Evolutionary conservation across 805 yeast genomes (phyloP), one percentile per base, ranked within the genome.

Genomic region (Dipodascus geniculatus): DNA sequence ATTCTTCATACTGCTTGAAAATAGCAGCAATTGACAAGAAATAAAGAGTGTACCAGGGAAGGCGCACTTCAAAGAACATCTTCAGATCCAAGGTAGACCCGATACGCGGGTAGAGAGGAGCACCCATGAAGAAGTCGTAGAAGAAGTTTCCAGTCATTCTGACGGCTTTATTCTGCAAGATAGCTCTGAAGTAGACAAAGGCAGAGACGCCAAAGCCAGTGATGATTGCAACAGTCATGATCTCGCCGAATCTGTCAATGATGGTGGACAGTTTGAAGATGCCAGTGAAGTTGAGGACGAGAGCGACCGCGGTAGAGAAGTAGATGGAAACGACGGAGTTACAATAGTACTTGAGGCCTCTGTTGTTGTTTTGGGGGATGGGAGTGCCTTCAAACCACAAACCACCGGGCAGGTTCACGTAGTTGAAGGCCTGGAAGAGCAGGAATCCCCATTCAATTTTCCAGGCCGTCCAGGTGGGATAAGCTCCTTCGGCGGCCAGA

Each of bases 101-200:
- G 65, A 91, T 75, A 68, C 99, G 79, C 58, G 99, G 99, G 70
- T 93, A 93, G 67, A 93, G 79, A 47, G 97, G 95, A 16, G 96
- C 96, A 50, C 99, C 99, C 95, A 93, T 83, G 73, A 93, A 93
- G 64, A 88, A 75, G 69, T 93, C 99, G 65, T 89, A 91, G 60
- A 93, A 69, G 63, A 79, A 84, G 69, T 85, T 87, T 22, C 98
- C 97, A 6, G 97, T 83, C 91, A 91, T 81, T 58, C 93, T 76
- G 68, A 87, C 91, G 68, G 85, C 87, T 64, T 87, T 95, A 55
- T 81, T 81, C 53, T 86, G 74, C 56, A 65, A 66, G 53, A 87
- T 61, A 16, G 93, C 82, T 73, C 77, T 80, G 48, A 85, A 56
- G 73, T 88, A 93, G 58, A 91, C 73, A 9, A 70, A 73, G 54